A percentile compares a stretch with the other conserved stretches of the same genome.
Conservation (phyloP, 192 early-diverging fungal genomes). For the Entophlyctis luteolus region DNA sequence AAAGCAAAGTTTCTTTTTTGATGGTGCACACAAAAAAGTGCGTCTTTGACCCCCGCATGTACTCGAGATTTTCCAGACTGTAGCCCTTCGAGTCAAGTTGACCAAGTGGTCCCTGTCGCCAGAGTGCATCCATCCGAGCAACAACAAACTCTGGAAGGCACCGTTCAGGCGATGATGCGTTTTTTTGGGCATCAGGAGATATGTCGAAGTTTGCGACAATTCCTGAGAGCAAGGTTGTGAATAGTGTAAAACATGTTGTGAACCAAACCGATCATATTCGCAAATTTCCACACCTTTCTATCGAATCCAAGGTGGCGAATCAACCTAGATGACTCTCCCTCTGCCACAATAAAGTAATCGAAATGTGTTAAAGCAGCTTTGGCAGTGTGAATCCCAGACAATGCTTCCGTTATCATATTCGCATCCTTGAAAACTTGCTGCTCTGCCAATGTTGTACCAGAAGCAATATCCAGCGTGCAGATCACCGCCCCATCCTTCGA, state of each 20-base stretch:
- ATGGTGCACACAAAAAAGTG: conserved; percentile 42
- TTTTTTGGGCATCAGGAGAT: conserved; percentile 11
- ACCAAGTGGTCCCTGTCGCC: conserved; percentile 32
- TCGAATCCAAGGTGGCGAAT: conserved; percentile 43
- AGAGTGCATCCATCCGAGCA: conserved; percentile 22
- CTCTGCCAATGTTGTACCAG: neutral
- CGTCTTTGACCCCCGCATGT: conserved; percentile 33
- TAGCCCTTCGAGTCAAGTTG: conserved; percentile 25
- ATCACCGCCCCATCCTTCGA: conserved; percentile 34
- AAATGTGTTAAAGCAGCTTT: conserved; percentile 21
- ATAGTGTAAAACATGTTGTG: neutral
- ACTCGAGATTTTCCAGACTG: conserved; percentile 45
- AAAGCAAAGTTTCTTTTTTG: conserved; percentile 18
- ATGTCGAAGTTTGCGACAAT: conserved; percentile 46
- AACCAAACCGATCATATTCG: conserved; percentile 37
- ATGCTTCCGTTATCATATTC: neutral
- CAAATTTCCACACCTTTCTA: conserved; percentile 33
- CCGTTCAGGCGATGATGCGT: conserved; percentile 21
- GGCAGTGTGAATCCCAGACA: neutral
- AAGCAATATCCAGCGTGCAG: neutral
- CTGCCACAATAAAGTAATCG: conserved; percentile 39
- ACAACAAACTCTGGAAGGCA: conserved; percentile 34
- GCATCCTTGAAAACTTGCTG: neutral
- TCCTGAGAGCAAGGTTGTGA: neutral
- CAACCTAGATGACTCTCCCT: conserved; percentile 40